These are phyloP conservation scores for Prunus mume DNA, from an alignment of 306 rosid genomes.

Conservation along the genomic window DNA sequence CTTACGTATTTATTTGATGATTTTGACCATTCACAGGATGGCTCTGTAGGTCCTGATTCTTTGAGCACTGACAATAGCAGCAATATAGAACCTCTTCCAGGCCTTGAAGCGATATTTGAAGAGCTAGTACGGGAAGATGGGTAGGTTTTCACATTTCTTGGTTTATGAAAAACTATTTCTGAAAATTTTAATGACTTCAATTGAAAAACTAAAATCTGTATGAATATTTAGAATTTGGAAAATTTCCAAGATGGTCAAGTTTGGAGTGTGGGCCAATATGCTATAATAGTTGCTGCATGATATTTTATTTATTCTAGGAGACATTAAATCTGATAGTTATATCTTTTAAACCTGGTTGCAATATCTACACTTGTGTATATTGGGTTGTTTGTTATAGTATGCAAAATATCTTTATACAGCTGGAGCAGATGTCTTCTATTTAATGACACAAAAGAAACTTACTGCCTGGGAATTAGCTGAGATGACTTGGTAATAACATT, in stretches of 20 bases:
- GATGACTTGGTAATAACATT: no score
- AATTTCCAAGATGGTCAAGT: background rate
- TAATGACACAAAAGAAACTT: no score
- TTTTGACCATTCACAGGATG: constrained; percentile 44
- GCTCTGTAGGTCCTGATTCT: constrained; percentile 39
- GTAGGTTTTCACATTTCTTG: constrained; percentile 31
- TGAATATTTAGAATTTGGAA: background rate
- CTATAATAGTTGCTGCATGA: background rate
- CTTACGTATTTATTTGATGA: constrained; percentile 3
- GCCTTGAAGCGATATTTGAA: constrained; percentile 76
- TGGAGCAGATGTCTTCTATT: no score
- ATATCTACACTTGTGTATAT: no score
- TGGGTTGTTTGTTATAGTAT: no score
- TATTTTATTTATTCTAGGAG: no score
- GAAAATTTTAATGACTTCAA: background rate
- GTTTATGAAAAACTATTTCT: background rate
- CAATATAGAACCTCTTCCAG: constrained; percentile 80
- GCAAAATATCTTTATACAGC: no score
- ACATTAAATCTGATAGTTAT: no score
- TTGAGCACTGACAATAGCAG: constrained; percentile 24
- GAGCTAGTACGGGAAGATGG: constrained; percentile 81
- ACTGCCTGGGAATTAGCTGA: no score
- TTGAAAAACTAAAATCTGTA: background rate
- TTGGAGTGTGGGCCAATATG: background rate
- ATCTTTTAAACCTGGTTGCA: no score